A percentile compares a stretch with the other conserved stretches of the same genome.
Evolutionary conservation across 495 filamentous ascomycete genomes (phyloP).

Genomic region (Cercophora newfieldiana): DNA sequence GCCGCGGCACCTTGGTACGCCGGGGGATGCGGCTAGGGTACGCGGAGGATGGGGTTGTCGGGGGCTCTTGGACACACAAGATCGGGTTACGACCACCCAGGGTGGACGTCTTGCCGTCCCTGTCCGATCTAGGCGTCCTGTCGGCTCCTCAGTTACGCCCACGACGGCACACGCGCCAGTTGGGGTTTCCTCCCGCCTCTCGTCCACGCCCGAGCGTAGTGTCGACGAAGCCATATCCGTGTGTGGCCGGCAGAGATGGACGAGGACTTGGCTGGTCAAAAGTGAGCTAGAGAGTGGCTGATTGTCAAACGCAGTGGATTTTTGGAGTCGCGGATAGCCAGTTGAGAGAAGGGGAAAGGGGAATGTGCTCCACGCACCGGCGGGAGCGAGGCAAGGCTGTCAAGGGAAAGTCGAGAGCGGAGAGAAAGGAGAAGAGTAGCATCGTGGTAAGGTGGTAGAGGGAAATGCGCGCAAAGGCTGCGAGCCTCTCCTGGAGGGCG

Average conservation of each 20-base stretch:
- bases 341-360: neutral
- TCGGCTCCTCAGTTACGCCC: neutral
- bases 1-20: too few relatives aligned
- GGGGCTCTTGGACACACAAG: neutral
- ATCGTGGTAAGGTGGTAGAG: conserved; percentile 3
- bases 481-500: conserved; percentile 8
- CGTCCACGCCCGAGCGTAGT: neutral
- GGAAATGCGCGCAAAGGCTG: neutral
- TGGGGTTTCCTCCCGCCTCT: neutral
- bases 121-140: too few relatives aligned
- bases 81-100: too few relatives aligned
- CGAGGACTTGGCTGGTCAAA: neutral
- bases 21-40: too few relatives aligned
- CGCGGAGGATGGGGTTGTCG: neutral
- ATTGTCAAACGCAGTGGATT: neutral
- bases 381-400: conserved; percentile 4
- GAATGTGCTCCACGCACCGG: conserved; percentile 3
- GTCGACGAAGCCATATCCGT: neutral
- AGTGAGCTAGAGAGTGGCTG: neutral
- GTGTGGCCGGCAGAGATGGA: neutral
- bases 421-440: conserved; percentile 8
- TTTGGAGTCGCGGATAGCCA: neutral
- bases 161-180: neutral
- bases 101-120: neutral
- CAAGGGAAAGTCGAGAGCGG: conserved; percentile 10